Evolutionary conservation across 345 rosid species (phyloP).

Genomic region (Eutrema japonicum): DNA sequence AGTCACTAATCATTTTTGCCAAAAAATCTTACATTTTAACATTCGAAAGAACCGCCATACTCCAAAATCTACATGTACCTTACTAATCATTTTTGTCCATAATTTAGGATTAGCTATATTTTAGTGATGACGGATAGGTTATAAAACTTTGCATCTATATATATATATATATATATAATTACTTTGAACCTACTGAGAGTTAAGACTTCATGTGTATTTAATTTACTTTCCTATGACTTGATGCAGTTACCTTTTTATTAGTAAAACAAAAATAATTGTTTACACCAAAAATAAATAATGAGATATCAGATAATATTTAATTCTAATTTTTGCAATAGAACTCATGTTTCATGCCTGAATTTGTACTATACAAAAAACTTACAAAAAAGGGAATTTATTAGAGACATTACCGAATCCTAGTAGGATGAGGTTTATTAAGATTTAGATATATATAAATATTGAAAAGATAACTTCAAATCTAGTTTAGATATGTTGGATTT

Average conservation of each 20-base stretch:
- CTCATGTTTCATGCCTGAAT: neutral
- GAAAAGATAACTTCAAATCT: no score
- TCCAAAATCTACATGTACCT: neutral
- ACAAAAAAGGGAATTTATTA: no score
- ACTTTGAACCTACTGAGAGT: no score
- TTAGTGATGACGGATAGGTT: neutral
- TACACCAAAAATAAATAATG: neutral
- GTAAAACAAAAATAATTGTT: no score
- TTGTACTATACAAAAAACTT: neutral
- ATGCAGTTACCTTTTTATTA: no score
- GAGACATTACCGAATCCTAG: no score
- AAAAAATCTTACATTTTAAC: neutral
- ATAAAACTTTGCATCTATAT: neutral
- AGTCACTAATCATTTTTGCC: constrained; percentile 5
- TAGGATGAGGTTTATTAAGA: no score
- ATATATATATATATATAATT: no score
- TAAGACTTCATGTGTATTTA: no score
- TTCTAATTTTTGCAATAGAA: neutral
- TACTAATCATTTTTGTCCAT: neutral
- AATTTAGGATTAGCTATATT: neutral
- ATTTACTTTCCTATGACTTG: no score
- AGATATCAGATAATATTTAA: neutral
- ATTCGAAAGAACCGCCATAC: neutral
- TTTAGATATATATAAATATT: no score
- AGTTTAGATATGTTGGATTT: no score